Base-by-base conservation (phyloP, 352 stramenopile species). In the Globisporangium apiculatum region DNA sequence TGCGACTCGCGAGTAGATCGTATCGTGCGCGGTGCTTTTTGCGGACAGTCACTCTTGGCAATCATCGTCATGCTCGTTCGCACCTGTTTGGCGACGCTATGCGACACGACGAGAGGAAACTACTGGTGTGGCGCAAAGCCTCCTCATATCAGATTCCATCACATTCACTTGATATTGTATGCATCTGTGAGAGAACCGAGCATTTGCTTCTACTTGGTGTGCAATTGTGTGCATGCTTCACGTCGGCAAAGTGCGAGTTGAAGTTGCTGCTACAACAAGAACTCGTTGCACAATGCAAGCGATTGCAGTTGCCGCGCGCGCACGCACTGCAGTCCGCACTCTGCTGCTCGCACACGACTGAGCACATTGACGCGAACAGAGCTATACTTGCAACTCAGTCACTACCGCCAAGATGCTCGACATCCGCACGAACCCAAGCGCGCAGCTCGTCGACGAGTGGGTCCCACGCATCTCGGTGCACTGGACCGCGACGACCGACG, bases 401-500 rank as follows among this genome's bases (percentile, higher is more conserved):
- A 6, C 11, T 9, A 40, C 11, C 2, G 7, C 0, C 41, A 37
- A 11, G 36, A 15, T 12, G 24, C 24, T 37, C 43, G 17, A 7
- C 53, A 31, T 5, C 4, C 47, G 48, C 10, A 18, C 14, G 12
- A 48, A 45, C 36, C 17, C n/a, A 12, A 18, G 15, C 5, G 15
- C 17, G 12, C 52, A 35, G 45, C 55, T 11, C 53, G 64, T 65
- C 35, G 49, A 64, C 15, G 64, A 61, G 63, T 62, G 58, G 57
- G 57, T 60, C 9, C 65, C 65, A 9, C 69, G 66, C 47, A 66
- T 73, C 31, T 80, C 71, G 9, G 57, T 46, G 47, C 54, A 76
- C 58, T 83, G 73, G 73, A 79, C 68, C 4, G 73, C 73, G 8
- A 64, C 68, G 53, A 61, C 67, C 15, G 73, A 83, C 54, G 65